Percentiles rank a stretch among this genome's conserved stretches.
Evolutionary conservation across 306 rosid species (phyloP).

Genomic region (Senna siamea): DNA sequence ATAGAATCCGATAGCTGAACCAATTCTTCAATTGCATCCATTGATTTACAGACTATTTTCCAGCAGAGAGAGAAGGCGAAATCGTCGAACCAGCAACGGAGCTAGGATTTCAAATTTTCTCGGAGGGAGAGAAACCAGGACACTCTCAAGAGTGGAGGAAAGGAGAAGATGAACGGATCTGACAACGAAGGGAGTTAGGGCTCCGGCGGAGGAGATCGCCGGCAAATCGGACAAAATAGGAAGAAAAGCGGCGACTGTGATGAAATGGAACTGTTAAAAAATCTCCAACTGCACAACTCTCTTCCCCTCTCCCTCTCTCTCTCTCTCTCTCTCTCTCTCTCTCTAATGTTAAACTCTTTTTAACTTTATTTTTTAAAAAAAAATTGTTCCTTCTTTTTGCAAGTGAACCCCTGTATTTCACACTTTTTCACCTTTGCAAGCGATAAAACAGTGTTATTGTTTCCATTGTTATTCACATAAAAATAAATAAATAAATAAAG

Average conservation of each 20-base stretch:
- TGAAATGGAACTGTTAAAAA: constrained; percentile 5
- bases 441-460: background rate
- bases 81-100: background rate
- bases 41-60: constrained; percentile 13
- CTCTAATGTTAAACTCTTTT: background rate
- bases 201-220: constrained; percentile 35
- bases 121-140: background rate
- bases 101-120: constrained; percentile 18
- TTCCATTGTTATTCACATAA: too few relatives aligned
- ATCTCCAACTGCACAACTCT: constrained; percentile 20
- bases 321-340: background rate
- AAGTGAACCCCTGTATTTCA: constrained; percentile 32
- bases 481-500: too few relatives aligned
- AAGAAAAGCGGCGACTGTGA: background rate
- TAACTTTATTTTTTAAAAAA: background rate
- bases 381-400: constrained; percentile 6
- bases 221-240: constrained; percentile 14
- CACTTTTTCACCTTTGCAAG: background rate
- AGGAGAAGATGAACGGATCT: constrained; percentile 34
- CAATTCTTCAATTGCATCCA: constrained; percentile 96
- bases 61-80: background rate
- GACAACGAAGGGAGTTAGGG: constrained; percentile 28
- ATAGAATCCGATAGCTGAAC: constrained; percentile 81
- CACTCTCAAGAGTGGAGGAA: too few relatives aligned
- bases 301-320: background rate